Base-by-base conservation (phyloP, 2,329 filamentous ascomycete species). In the Amesomyces nigricolor region DNA sequence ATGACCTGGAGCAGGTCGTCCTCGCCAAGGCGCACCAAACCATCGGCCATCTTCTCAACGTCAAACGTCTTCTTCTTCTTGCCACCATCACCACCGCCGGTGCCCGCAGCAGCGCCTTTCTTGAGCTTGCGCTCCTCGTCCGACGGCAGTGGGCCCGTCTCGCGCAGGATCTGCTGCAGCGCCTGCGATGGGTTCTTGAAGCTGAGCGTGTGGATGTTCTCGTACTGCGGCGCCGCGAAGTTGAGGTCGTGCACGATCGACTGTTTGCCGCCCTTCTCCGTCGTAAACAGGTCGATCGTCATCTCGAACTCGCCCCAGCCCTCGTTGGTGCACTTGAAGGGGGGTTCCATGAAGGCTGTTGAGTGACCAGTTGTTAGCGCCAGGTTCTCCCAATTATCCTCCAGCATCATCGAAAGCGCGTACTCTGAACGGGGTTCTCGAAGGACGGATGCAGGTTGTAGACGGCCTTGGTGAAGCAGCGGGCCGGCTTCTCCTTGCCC, bases 251-350 rank as follows among this genome's bases (percentile, higher is more conserved):
- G 94, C 49, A 78, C 74, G 61, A 99, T 78, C 13, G 81, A 78
- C 67, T 90, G 82, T 67, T 96, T 92, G 56, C 86, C 83, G 55
- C 83, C 87, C 78, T 96, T 96, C 72, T 94, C 90, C 30, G 87
- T 85, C 43, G 87, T 88, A 67, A 85, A 87, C 64, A 95, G 80
- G 59, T 88, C 83, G 66, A 97, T 94, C 47, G 78, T 79, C 85
- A 99, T 92, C 70, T 97, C 94, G 70, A 99, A 99, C 75, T 97
- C 94, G 67, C 94, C 94, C 94, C 94, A 99, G 64, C 94, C 94
- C 73, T 96, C 89, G 73, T 99, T 95, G 61, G 84, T 78, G 72
- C 95, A 95, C 62, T 80, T 81, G 75, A 97, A 99, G 0, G 94
- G 94, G 0, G 91, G 83, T 62, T 88, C 86, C 68, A 85, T 86